Base-by-base conservation (phyloP, 2,329 filamentous ascomycete genomes). In the Incumbomyces delicatus region DNA sequence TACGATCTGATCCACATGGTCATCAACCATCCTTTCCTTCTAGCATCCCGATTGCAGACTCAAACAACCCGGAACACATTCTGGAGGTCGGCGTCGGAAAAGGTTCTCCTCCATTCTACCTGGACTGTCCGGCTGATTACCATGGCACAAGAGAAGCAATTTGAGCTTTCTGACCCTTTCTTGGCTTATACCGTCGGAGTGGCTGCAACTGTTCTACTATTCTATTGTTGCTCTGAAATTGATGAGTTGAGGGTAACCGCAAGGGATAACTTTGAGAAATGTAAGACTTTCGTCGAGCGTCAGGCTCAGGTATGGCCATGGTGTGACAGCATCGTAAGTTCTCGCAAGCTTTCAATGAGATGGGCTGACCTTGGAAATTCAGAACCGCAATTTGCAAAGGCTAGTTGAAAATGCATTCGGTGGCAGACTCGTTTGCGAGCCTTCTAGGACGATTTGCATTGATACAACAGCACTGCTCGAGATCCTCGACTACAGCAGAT, bases 111-210 rank as follows among this genome's bases (percentile, higher is more conserved):
- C 2, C 73, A 76, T 40, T 67, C 70, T 2, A 76, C 73, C 0
- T 76, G 73, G 73, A 68, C 75, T 34, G 72, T 73, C 12, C 67
- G 73, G 2, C 67, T 76, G 58, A 74, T 76, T 32, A 72, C 75
- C 41, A 75, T 76, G 73, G 69, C 73, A 1, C 61, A 69, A 1
- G 71, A 74, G 47, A 75, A 75, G 58, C 66, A 70, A 44, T 61
- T 75, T 11, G 64, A 64, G 2, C 61, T 76, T 7, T 67, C 68
- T 2, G 73, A 76, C 51, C 72, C 73, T 0, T 76, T 75, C 55
- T 73, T 76, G 30, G 73, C 69, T 0, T 71, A 76, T 36, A 66
- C 66, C 1, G 71, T 71, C 1, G 72, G 71, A 3, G 73, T 76
- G 31, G 72, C 73, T 0, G 73, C 72, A 0, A 76, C 72, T 0